These are phyloP conservation scores for Ormosia semicastrata DNA, from an alignment of 306 rosid species.

Conservation along the genomic window DNA sequence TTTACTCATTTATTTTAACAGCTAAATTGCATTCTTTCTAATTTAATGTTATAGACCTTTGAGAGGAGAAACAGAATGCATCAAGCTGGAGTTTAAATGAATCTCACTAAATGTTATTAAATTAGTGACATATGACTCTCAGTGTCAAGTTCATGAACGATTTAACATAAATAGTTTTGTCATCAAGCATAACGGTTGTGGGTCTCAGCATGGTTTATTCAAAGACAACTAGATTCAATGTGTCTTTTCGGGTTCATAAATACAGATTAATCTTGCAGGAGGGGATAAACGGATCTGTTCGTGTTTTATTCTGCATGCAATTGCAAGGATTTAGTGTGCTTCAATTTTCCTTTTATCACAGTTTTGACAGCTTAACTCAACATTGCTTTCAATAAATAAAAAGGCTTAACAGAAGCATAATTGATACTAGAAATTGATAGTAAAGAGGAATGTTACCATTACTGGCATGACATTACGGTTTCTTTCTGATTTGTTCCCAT, in stretches of 20 bases:
- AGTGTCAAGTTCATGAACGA: background rate
- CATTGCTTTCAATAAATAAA: background rate
- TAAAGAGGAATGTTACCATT: constrained; percentile 1
- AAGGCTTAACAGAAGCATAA: background rate
- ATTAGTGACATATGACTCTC: background rate
- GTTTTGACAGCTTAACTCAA: background rate
- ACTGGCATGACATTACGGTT: background rate
- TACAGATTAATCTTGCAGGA: background rate
- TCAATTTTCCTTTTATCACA: background rate
- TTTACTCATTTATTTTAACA: background rate
- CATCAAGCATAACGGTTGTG: background rate
- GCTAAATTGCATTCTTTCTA: background rate
- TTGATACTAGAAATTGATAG: background rate
- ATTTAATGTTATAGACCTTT: background rate
- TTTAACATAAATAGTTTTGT: background rate
- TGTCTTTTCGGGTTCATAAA: background rate
- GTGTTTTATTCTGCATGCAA: background rate
- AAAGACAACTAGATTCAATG: background rate
- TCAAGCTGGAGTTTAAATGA: background rate
- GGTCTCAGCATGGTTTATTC: background rate
- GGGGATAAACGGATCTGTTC: background rate
- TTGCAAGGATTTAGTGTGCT: background rate
- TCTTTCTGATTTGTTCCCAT: background rate
- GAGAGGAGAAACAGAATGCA: background rate
- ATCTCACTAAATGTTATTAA: background rate